Evolutionary conservation across 108 stramenopile species (phyloP), one percentile per base, ranked within the genome.

Genomic region (Nitzschia sp.): DNA sequence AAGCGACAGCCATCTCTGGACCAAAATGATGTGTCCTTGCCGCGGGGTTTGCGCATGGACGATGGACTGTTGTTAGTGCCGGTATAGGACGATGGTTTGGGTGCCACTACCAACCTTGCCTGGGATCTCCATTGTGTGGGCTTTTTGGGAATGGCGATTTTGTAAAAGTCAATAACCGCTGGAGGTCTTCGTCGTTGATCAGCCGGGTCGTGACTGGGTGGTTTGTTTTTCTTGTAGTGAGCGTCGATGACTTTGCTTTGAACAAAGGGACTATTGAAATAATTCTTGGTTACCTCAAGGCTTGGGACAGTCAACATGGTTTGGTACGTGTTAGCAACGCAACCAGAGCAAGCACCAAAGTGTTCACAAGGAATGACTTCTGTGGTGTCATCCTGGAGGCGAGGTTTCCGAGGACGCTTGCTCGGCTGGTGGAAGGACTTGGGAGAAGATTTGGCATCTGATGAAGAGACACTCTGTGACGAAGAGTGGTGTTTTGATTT

Each of bases 321-420:
- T 17, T 88, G 80, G 41, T 64, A 53, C 2, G 53, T 42, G 26
- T 78, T 55, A 3, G 70, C 71, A 41, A 86, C 71, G 72, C 92
- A 94, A 53, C 92, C 92, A 0, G 88, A 84, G 61, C 92, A 94
- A n/a, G 70, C 73, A n/a, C 65, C 73, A 67, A 94, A 94, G 60
- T 91, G 89, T 48, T 65, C 48, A 54, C 84, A 85, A 42, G n/a
- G 56, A 40, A 85, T 82, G 29, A 34, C 29, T 34, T 34, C 29
- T 1, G 29, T 34, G 3, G 29, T 34, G 29, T 34, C 29, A 34
- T 34, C 29, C 29, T 34, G 29, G 29, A 34, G 29, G 29, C 29
- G 29, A 34, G 29, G 29, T 34, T 34, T 34, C 29, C 29, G 29
- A 34, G 29, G 29, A 34, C 29, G 29, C 1, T 34, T 34, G 29